Percentiles rank a stretch among this genome's conserved stretches.
These are phyloP conservation scores for Calonectria pauciramosa DNA, from an alignment of 2,329 filamentous ascomycete genomes.

Conservation along the genomic window DNA sequence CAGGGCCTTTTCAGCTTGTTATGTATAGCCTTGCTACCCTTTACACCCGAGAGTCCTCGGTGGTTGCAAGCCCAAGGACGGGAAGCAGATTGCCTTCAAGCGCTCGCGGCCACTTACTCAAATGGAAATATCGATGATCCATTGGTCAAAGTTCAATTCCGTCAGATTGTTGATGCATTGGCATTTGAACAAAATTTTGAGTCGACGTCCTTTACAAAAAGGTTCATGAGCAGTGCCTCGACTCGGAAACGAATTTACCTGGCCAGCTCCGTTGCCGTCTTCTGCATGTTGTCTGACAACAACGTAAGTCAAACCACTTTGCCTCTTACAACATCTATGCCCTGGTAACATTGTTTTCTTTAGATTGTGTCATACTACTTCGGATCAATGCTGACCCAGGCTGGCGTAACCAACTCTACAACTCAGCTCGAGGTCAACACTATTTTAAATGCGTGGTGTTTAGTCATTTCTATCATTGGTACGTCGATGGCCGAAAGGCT, in stretches of 20 bases:
- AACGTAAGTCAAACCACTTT: background rate
- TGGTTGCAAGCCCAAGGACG: slow-evolving; percentile 60
- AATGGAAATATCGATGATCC: slow-evolving; percentile 57
- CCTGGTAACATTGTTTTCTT: background rate
- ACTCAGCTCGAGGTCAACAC: slow-evolving; percentile 63
- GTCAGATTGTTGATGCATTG: slow-evolving; percentile 58
- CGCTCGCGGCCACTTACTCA: slow-evolving; percentile 59
- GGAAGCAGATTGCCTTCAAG: slow-evolving; percentile 55
- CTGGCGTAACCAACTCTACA: slow-evolving; percentile 58
- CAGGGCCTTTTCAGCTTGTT: slow-evolving; percentile 48
- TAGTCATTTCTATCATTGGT: slow-evolving; percentile 57
- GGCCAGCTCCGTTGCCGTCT: slow-evolving; percentile 61
- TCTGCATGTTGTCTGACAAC: slow-evolving; percentile 57
- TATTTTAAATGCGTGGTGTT: slow-evolving; percentile 65
- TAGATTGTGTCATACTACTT: slow-evolving; percentile 41
- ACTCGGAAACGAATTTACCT: slow-evolving; percentile 64
- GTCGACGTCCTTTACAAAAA: slow-evolving; percentile 50
- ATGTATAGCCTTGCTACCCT: slow-evolving; percentile 46
- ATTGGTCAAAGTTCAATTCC: slow-evolving; percentile 28
- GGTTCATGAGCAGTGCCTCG: slow-evolving; percentile 61
- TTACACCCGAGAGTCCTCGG: slow-evolving; percentile 59
- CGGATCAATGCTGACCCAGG: slow-evolving; percentile 57
- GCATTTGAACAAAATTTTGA: slow-evolving; percentile 59
- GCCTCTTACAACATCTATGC: background rate
- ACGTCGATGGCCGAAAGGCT: slow-evolving; percentile 57